Evolutionary conservation across 1,284 basidiomycete genomes (phyloP).

Genomic region (Xanthoconium separans): DNA sequence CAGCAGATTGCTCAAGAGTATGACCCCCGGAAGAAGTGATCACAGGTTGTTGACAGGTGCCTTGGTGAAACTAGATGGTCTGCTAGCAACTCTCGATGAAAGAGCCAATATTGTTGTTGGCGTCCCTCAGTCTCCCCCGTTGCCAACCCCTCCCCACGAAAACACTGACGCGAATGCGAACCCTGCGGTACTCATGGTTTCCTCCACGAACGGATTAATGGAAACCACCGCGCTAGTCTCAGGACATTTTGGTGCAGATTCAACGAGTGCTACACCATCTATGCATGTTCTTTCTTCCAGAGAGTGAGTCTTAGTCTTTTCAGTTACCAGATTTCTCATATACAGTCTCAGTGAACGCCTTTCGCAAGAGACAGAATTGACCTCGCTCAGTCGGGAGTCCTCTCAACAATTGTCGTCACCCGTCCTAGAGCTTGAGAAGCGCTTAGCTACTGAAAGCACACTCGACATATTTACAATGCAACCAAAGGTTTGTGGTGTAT

Average conservation of each 20-base stretch:
- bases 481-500: constrained; percentile 65
- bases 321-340: constrained; percentile 5
- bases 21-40: constrained; percentile 85
- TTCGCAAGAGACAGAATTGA: constrained; percentile 59
- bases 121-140: constrained; percentile 15
- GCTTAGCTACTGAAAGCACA: constrained; percentile 77
- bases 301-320: constrained; percentile 43
- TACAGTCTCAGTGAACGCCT: constrained; percentile 45
- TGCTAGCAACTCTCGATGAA: constrained; percentile 69
- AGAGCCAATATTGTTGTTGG: constrained; percentile 51
- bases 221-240: constrained; percentile 14
- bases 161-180: constrained; percentile 44
- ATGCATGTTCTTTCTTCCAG: constrained; percentile 49
- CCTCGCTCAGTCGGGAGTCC: constrained; percentile 52
- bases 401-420: constrained; percentile 53
- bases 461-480: constrained; percentile 97
- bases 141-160: constrained; percentile 28
- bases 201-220: not conserved
- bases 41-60: constrained; percentile 81
- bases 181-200: constrained; percentile 44
- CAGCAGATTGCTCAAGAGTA: constrained; percentile 82
- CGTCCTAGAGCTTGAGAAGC: constrained; percentile 76
- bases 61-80: constrained; percentile 75
- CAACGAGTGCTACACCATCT: constrained; percentile 48
- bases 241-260: constrained; percentile 32